Evolutionary conservation across 116 monocot species (phyloP), one percentile per base, ranked within the genome.

Genomic region (Trichopus zeylanicus): DNA sequence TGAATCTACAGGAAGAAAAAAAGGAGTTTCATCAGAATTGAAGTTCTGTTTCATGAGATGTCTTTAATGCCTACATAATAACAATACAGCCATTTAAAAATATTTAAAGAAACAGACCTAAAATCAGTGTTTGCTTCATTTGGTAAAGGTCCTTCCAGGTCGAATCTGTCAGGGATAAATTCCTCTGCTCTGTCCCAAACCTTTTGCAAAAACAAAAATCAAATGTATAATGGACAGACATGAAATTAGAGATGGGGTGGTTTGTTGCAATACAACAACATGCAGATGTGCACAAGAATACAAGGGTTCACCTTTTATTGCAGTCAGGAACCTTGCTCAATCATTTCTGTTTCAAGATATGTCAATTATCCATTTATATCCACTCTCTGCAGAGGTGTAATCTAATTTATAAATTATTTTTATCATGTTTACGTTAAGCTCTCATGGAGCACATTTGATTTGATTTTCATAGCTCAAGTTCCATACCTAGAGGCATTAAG

Each of bases 161-260:
- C 81, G 65, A 95, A 95, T 76, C 95, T 78, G 53, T 95, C 90
- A 51, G 95, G 95, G 53, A 83, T 27, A 68, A 95, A 95, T 35
- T 95, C 90, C 68, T 89, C 84, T 59, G 86, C 89, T 65, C 67
- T 76, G 30, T 95, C 95, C 90, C 90, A 95, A n/a, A 95, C 95
- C 95, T 95, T 67, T 32, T 3, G 35, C 31, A 55, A 66, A 54
- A 26, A 9, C 13, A 42, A 15, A 33, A 33, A 33, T 5, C 32
- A 33, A 42, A 42, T 13, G 13, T 42, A 15, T 42, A 42, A 42
- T 42, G 12, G 12, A 42, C 42, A 42, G 2, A 42, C 13, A 42
- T 5, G n/a, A 15, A 15, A 16, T 13, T 13, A 42, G 16, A 42
- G 13, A 42, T 16, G 12, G n/a, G n/a, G 8, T 16, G 42, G 13